Conservation (phyloP, 2,329 filamentous ascomycete species). For the Claviceps sp. region DNA sequence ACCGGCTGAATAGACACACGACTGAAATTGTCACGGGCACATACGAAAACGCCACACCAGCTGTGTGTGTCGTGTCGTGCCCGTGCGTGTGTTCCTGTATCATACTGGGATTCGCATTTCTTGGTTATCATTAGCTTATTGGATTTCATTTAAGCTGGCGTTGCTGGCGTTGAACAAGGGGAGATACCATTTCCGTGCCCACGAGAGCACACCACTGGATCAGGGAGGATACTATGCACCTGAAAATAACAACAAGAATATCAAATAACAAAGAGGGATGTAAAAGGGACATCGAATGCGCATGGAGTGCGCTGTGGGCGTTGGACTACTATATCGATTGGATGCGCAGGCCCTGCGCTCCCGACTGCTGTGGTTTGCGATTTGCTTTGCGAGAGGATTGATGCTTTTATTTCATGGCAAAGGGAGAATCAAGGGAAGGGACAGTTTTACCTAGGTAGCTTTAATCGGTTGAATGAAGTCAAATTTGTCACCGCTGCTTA, state of each 20-base stretch:
- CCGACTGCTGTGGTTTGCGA: background rate
- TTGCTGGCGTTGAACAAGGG: conserved; percentile 13
- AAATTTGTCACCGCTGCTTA: background rate
- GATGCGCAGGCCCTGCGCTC: background rate
- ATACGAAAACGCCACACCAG: conserved; percentile 1
- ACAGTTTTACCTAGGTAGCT: conserved; percentile 4
- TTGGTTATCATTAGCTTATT: conserved; percentile 15
- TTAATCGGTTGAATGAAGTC: conserved; percentile 1
- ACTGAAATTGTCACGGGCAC: background rate
- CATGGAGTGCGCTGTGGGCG: background rate
- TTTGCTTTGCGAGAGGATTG: background rate
- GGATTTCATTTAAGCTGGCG: conserved; percentile 17
- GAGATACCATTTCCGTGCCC: conserved; percentile 24
- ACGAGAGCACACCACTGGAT: conserved; percentile 9
- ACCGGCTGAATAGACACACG: conserved; percentile 5
- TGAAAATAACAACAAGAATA: background rate
- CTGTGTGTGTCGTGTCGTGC: background rate
- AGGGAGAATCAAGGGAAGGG: background rate
- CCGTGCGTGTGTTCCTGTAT: conserved; percentile 14
- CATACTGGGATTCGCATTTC: conserved; percentile 21
- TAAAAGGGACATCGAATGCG: conserved; percentile 8
- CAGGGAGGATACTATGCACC: conserved; percentile 6
- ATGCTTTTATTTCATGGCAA: background rate
- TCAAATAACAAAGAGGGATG: conserved; percentile 1
- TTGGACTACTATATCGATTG: background rate